Base-by-base conservation (phyloP, 352 stramenopile genomes). In the Pythium dissimile region DNA sequence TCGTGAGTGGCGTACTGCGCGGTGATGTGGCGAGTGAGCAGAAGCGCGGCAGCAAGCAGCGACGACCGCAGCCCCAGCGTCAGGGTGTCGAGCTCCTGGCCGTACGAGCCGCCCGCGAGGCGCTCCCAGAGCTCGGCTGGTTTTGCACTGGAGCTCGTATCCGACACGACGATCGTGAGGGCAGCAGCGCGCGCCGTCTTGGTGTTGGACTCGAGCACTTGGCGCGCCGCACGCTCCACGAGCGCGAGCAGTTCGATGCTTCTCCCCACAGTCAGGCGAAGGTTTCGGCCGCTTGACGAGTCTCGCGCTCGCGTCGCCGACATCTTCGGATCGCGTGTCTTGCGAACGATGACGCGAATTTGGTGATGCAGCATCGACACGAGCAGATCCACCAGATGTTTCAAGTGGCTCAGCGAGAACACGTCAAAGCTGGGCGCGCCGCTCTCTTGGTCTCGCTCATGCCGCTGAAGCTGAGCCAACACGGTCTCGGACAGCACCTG, bases 281-380 rank as follows among this genome's bases (percentile, higher is more conserved):
- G 43, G 1, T 5, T 23, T 20, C 18, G 26, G 53, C 44, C 12
- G 54, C 35, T 39, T 28, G 28, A 48, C 27, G 55, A 21, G 12
- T 70, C 46, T 4, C 75, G 80, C 24, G 75, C 72, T 6, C 64
- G 69, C 1, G 72, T 87, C 20, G 84, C 67, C 1, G 77, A 88
- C 27, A 84, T 50, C 62, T 85, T 86, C 0, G 75, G 73, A 20
- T 90, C 70, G 20, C 62, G 65, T 13, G 80, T 84, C 66, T 88
- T 90, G 28, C 62, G 65, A 15, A 89, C 51, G 10, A 88, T 73
- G 6, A 85, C 45, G 38, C 69, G 77, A 16, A 86, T 61, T 24
- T 90, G 80, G 38, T 90, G 80, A 30, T 90, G 80, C 4, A 90
- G 57, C 80, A 90, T 90, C 16, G 80, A 82, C 10, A 86, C 75